A percentile compares a stretch with the other conserved stretches of the same genome.
phyloP scores from a whole-genome alignment of 148 eudicot species.

The Fagopyrum tataricum region DNA sequence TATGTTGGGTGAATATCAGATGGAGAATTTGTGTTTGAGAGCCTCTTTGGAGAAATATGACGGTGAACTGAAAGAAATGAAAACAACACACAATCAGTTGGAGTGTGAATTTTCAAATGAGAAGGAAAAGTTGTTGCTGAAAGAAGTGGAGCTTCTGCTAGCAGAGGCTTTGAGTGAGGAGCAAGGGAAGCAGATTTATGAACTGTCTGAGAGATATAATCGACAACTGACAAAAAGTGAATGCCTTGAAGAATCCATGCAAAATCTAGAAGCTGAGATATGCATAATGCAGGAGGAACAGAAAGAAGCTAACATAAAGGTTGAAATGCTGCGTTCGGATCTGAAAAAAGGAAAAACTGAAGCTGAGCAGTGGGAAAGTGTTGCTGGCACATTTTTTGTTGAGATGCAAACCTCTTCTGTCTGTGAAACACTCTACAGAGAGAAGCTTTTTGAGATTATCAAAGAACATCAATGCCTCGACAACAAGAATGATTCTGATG shows the following conservation, averaged over 20 bases:
- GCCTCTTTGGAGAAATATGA: constrained; percentile 33
- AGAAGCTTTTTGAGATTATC: constrained; percentile 57
- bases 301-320: constrained; percentile 26
- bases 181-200: constrained; percentile 31
- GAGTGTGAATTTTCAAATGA: constrained; percentile 30
- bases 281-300: constrained; percentile 35
- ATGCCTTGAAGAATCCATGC: constrained; percentile 29
- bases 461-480: constrained; percentile 36
- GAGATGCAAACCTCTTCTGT: constrained; percentile 54
- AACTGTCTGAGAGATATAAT: constrained; percentile 35
- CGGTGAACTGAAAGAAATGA: constrained; percentile 36
- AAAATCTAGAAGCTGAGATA: constrained; percentile 29
- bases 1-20: constrained; percentile 38
- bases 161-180: constrained; percentile 27
- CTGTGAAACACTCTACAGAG: constrained; percentile 46
- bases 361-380: constrained; percentile 50
- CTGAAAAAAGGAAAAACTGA: constrained; percentile 42
- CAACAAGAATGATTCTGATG: constrained; percentile 35
- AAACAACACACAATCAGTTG: constrained; percentile 27
- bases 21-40: constrained; percentile 42
- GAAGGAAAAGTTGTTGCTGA: constrained; percentile 39
- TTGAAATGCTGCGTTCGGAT: constrained; percentile 30
- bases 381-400: constrained; percentile 39
- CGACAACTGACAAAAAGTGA: constrained; percentile 34
- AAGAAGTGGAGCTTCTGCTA: constrained; percentile 41